Percentiles rank a stretch among this genome's conserved stretches.
Evolutionary conservation across 2,329 filamentous ascomycete genomes (phyloP).

Genomic region (Trichoderma koningii): DNA sequence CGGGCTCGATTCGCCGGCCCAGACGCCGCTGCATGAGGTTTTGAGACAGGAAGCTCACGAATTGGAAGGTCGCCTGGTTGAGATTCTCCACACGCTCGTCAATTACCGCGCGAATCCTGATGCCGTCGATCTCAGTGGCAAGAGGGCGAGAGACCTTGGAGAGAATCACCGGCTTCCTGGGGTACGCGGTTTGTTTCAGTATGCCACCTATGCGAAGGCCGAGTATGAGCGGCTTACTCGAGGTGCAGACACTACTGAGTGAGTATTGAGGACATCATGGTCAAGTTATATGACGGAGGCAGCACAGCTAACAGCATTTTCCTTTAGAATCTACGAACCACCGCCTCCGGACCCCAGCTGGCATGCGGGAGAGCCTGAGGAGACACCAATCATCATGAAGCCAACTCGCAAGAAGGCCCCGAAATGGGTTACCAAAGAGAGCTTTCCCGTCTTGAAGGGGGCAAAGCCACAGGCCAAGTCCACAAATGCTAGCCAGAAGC

Average conservation of each 20-base stretch:
- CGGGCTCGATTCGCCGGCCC: conserved; percentile 7
- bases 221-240: conserved; percentile 3
- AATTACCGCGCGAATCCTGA: conserved; percentile 6
- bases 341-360: background rate
- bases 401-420: background rate
- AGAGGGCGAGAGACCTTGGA: conserved; percentile 1
- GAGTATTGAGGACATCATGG: background rate
- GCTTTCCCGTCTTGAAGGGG: no score
- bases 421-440: background rate
- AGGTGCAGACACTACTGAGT: background rate
- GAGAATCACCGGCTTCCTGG: conserved; percentile 2
- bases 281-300: background rate
- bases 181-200: conserved; percentile 18
- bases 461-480: no score
- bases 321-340: background rate
- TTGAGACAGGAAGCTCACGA: conserved; percentile 10
- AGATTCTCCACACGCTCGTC: conserved; percentile 1
- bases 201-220: conserved; percentile 8
- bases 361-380: background rate
- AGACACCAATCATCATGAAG: background rate
- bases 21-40: conserved; percentile 26
- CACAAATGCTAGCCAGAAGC: no score
- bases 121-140: background rate
- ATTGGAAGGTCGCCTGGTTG: conserved; percentile 2
- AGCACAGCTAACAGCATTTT: background rate